These are phyloP conservation scores for Agarophyton chilense DNA, from an alignment of 23 red algal species.

Conservation along the genomic window DNA sequence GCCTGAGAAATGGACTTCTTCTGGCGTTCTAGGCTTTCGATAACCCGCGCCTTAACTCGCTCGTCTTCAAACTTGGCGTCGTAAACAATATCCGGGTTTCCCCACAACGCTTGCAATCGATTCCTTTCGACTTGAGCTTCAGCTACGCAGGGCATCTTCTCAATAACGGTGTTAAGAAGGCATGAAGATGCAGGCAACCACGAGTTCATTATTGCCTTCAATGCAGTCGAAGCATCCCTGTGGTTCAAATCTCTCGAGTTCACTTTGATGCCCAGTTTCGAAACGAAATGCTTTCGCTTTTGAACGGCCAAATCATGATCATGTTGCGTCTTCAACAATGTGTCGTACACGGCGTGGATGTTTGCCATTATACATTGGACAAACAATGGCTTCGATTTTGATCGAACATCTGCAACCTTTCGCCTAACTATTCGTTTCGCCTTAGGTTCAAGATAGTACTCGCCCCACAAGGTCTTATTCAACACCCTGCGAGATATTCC, in stretches of 20 bases:
- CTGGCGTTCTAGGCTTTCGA: constrained; percentile 47
- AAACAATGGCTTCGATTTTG: constrained; percentile 82
- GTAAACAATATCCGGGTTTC: neutral
- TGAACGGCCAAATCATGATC: constrained; percentile 52
- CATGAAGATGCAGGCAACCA: constrained; percentile 88
- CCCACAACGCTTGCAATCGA: constrained; percentile 73
- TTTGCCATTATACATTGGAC: constrained; percentile 93
- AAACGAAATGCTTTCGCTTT: constrained; percentile 79
- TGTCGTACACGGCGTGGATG: constrained; percentile 83
- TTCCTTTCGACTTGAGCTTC: constrained; percentile 50
- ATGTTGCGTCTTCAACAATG: constrained; percentile 45
- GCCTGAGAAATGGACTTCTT: constrained; percentile 21
- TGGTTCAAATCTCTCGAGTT: constrained; percentile 85
- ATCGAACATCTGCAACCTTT: constrained; percentile 39
- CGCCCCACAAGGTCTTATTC: constrained; percentile 91
- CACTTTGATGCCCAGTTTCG: constrained; percentile 72
- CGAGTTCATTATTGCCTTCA: constrained; percentile 87
- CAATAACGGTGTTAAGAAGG: constrained; percentile 83
- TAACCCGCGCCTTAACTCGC: neutral
- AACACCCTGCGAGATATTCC: constrained; percentile 72
- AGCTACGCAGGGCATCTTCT: constrained; percentile 73
- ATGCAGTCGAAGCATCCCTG: constrained; percentile 69
- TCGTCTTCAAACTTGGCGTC: neutral
- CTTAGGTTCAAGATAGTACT: constrained; percentile 89
- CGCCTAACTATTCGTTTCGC: constrained; percentile 72